Evolutionary conservation across 2,329 filamentous ascomycete species (phyloP).

Genomic region (Didymellaceae sp.): DNA sequence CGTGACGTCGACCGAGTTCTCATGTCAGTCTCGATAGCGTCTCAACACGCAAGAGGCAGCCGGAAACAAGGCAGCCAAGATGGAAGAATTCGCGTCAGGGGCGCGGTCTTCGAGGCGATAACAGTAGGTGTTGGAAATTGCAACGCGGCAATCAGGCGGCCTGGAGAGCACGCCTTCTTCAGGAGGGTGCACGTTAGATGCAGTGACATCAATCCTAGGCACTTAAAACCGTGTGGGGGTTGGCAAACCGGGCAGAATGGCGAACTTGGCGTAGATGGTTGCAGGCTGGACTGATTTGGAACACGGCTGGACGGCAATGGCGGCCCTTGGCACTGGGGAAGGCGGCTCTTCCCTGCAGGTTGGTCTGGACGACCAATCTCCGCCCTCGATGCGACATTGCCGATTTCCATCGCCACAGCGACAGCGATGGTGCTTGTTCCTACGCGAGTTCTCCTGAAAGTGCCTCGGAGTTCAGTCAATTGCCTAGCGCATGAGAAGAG

Average conservation of each 20-base stretch:
- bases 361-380: constrained; percentile 6
- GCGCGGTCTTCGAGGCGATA: neutral
- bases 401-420: constrained; percentile 10
- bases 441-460: neutral
- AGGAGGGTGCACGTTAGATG: constrained; percentile 1
- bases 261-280: constrained; percentile 2
- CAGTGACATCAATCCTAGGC: constrained; percentile 16
- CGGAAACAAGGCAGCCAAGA: neutral
- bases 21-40: neutral
- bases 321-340: constrained; percentile 13
- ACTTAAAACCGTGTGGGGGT: constrained; percentile 11
- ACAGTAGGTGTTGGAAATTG: constrained; percentile 5
- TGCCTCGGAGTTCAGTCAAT: constrained; percentile 4
- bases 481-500: neutral
- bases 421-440: constrained; percentile 4
- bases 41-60: neutral
- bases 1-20: neutral
- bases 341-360: constrained; percentile 9
- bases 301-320: constrained; percentile 17
- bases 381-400: constrained; percentile 1
- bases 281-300: constrained; percentile 13
- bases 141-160: constrained; percentile 5
- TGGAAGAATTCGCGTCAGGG: constrained; percentile 5
- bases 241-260: constrained; percentile 10
- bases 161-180: constrained; percentile 16